Evolutionary conservation across 78 protist genomes (phyloP).

Genomic region (Protostelium mycophagum): DNA sequence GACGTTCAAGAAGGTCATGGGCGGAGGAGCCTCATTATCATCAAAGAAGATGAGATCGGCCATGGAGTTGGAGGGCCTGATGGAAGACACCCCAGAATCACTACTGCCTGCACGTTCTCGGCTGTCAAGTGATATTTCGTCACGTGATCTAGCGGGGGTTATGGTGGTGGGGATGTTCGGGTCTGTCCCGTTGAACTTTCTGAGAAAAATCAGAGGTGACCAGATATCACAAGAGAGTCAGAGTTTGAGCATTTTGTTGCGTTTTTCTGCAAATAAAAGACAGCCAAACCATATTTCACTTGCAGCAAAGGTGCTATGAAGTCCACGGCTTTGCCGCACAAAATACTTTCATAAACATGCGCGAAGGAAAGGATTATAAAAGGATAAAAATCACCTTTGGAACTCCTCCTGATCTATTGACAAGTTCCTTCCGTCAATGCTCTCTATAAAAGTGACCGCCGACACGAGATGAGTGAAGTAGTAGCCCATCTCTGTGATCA

Average conservation of each 20-base stretch:
- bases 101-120: neutral
- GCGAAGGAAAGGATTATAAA: neutral
- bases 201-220: neutral
- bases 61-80: neutral
- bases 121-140: neutral
- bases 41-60: neutral
- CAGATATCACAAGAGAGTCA: too few species aligned
- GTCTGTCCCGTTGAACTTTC: neutral
- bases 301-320: too few species aligned
- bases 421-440: constrained; percentile 1
- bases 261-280: too few species aligned
- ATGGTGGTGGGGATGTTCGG: too few species aligned
- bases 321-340: too few species aligned
- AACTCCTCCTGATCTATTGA: neutral
- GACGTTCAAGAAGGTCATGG: neutral
- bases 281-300: too few species aligned
- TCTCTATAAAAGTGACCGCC: constrained; percentile 50
- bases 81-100: neutral
- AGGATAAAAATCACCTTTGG: neutral
- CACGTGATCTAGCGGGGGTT: too few species aligned
- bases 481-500: constrained; percentile 52
- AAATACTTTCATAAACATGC: too few species aligned
- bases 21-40: neutral
- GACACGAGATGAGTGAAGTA: constrained; percentile 66
- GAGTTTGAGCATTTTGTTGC: too few species aligned